Evolutionary conservation across 2,329 filamentous ascomycete genomes (phyloP).

Genomic region (Ophiognomonia clavigignenti-juglandacearum): DNA sequence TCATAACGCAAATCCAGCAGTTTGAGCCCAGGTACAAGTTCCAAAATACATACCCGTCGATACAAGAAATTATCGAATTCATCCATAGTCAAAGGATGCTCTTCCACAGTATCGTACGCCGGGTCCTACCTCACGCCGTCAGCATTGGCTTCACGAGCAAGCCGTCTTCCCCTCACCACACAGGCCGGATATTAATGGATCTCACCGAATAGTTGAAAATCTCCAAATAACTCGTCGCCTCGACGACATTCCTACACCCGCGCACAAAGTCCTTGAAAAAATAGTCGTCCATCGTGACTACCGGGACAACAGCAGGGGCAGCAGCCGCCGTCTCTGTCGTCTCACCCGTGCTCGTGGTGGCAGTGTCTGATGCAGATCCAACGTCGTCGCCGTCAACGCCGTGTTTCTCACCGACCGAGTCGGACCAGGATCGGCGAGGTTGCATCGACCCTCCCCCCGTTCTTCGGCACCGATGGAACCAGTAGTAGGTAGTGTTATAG

Average conservation of each 20-base stretch:
- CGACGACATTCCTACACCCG: slow-evolving; percentile 42
- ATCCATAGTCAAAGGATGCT: slow-evolving; percentile 45
- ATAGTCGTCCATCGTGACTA: slow-evolving; percentile 51
- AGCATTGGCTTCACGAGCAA: neutral
- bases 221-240: slow-evolving; percentile 52
- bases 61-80: slow-evolving; percentile 56
- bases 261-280: slow-evolving; percentile 47
- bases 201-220: slow-evolving; percentile 55
- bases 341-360: neutral
- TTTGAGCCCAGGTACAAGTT: too few species aligned
- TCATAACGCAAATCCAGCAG: too few species aligned
- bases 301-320: neutral
- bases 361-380: neutral
- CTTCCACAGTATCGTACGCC: slow-evolving; percentile 43
- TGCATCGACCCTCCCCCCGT: neutral
- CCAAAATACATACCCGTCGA: slow-evolving; percentile 37
- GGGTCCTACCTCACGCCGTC: slow-evolving; percentile 37
- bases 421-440: slow-evolving; percentile 2
- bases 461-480: too few species aligned
- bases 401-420: neutral
- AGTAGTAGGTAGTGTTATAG: too few species aligned
- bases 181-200: too few species aligned
- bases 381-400: neutral
- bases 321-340: neutral
- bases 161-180: too few species aligned